A percentile compares a stretch with the other conserved stretches of the same genome.
These are phyloP conservation scores for Globisporangium orthogonon DNA, from an alignment of 352 stramenopile genomes.

Conservation along the genomic window DNA sequence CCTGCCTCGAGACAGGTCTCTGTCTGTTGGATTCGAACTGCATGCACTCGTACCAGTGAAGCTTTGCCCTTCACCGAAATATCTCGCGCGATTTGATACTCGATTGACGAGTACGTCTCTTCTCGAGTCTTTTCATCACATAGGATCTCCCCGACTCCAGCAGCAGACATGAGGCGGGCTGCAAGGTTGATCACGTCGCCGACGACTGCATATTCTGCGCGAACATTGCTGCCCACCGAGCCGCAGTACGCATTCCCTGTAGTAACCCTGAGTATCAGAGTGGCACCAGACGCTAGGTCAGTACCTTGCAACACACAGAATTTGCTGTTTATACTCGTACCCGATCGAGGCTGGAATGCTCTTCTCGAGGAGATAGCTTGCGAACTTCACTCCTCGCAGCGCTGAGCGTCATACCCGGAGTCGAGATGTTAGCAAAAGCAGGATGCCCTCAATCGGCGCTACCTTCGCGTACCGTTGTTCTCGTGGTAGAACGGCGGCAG, in stretches of 20 bases:
- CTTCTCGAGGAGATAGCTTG: slow-evolving; percentile 56
- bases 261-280: slow-evolving; percentile 34
- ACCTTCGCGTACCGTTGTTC: slow-evolving; percentile 51
- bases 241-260: slow-evolving; percentile 71
- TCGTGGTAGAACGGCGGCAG: slow-evolving; percentile 80
- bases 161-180: slow-evolving; percentile 68
- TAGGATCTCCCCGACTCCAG: slow-evolving; percentile 49
- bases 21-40: slow-evolving; percentile 26
- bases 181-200: slow-evolving; percentile 83
- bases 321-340: slow-evolving; percentile 16
- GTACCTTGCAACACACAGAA: too few species aligned
- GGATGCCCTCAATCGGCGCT: neutral
- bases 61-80: slow-evolving; percentile 66
- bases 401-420: slow-evolving; percentile 13
- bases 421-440: too few species aligned
- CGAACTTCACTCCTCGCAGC: slow-evolving; percentile 59
- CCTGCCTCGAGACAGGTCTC: slow-evolving; percentile 29
- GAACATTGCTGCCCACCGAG: slow-evolving; percentile 56
- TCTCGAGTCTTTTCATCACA: slow-evolving; percentile 64
- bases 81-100: slow-evolving; percentile 38
- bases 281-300: neutral
- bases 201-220: slow-evolving; percentile 78
- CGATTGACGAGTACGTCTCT: slow-evolving; percentile 45
- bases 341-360: slow-evolving; percentile 59
- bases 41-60: slow-evolving; percentile 35